These are phyloP conservation scores for Vitis hybrid DNA, from an alignment of 177 flowering plant species.

Conservation along the genomic window DNA sequence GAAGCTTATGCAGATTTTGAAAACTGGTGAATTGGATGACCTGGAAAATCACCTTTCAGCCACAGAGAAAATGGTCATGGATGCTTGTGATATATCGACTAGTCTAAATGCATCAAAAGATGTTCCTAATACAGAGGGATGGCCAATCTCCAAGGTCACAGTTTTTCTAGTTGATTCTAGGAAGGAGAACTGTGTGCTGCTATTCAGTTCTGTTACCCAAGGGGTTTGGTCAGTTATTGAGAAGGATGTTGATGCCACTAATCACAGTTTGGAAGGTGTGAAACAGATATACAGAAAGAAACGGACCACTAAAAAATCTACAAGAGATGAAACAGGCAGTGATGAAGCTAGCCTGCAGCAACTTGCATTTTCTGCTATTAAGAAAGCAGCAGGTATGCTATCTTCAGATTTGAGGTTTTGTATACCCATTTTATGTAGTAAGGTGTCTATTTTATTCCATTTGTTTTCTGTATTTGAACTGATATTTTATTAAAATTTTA, in stretches of 20 bases:
- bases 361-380: constrained; percentile 66
- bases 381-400: constrained; percentile 57
- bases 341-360: constrained; percentile 36
- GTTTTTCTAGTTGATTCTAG: constrained; percentile 59
- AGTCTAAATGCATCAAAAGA: constrained; percentile 54
- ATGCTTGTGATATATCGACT: constrained; percentile 62
- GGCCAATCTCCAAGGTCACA: constrained; percentile 69
- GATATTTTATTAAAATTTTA: neutral
- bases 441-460: too few relatives aligned
- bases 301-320: constrained; percentile 23
- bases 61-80: constrained; percentile 59
- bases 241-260: constrained; percentile 32
- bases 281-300: constrained; percentile 25
- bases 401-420: neutral
- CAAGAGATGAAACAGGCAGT: constrained; percentile 16
- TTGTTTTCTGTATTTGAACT: neutral
- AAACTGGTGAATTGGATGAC: constrained; percentile 24
- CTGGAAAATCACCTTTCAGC: constrained; percentile 45
- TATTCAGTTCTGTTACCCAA: constrained; percentile 38
- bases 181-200: constrained; percentile 64
- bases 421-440: neutral
- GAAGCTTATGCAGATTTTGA: constrained; percentile 38
- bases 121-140: constrained; percentile 41
- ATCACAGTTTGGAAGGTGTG: constrained; percentile 15
- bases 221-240: constrained; percentile 89